Conservation (phyloP, 169 alveolate genomes). For the Cryptosporidium ryanae region DNA sequence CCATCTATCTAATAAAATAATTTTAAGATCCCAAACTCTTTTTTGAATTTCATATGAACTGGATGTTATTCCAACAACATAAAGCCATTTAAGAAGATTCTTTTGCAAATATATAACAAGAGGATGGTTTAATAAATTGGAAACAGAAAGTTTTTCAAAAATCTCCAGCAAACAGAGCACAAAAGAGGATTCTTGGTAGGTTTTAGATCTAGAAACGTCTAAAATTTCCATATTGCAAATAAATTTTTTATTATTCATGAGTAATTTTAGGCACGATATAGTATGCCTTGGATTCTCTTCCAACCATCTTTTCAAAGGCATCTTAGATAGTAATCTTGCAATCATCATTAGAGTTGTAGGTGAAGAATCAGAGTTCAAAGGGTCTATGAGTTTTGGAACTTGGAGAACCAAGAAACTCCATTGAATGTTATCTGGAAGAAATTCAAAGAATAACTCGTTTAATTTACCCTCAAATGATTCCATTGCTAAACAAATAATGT, state of each 20-base stretch:
- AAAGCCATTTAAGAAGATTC: slow-evolving; percentile 42
- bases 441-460: slow-evolving; percentile 27
- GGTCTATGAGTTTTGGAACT: slow-evolving; percentile 37
- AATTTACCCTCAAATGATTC: slow-evolving; percentile 39
- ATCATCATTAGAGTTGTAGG: slow-evolving; percentile 17
- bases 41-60: slow-evolving; percentile 43
- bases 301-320: slow-evolving; percentile 64
- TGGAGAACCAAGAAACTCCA: slow-evolving; percentile 64
- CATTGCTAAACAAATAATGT: slow-evolving; percentile 27
- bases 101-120: not conserved
- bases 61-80: slow-evolving; percentile 4
- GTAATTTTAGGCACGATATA: slow-evolving; percentile 28
- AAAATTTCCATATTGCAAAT: slow-evolving; percentile 14
- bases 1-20: slow-evolving; percentile 53
- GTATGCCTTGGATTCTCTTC: slow-evolving; percentile 54
- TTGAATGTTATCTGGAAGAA: slow-evolving; percentile 39
- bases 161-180: slow-evolving; percentile 6
- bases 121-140: slow-evolving; percentile 34
- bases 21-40: slow-evolving; percentile 38
- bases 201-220: not conserved
- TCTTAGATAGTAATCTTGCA: slow-evolving; percentile 2
- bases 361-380: not conserved
- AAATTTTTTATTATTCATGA: slow-evolving; percentile 8
- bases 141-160: slow-evolving; percentile 35
- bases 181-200: slow-evolving; percentile 55